Evolutionary conservation across 768 basidiomycete species (phyloP).

Genomic region (Kondoa malvinella): DNA sequence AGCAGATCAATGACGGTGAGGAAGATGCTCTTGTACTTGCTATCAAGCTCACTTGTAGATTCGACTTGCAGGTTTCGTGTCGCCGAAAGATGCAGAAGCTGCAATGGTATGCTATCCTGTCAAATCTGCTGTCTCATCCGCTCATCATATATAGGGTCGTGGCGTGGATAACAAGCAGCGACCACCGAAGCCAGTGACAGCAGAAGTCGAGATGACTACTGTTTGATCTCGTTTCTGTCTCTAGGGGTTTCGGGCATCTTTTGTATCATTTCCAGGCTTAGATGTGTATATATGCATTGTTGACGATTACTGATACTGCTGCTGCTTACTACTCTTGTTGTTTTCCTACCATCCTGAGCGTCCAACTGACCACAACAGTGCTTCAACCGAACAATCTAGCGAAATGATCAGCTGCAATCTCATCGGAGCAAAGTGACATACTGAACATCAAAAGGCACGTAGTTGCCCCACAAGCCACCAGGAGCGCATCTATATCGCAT

Average conservation of each 20-base stretch:
- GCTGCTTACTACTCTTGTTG: no score
- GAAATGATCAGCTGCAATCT: no score
- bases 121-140: background rate
- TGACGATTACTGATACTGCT: no score
- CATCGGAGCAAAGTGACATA: background rate
- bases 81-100: background rate
- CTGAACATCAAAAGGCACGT: background rate
- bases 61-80: background rate
- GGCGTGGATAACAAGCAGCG: slow-evolving; percentile 4
- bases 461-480: background rate
- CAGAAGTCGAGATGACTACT: slow-evolving; percentile 1
- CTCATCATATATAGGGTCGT: background rate
- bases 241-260: no score
- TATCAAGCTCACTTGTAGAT: background rate
- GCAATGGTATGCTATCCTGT: background rate
- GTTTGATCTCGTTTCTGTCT: background rate
- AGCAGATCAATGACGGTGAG: slow-evolving; percentile 17
- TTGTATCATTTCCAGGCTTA: no score
- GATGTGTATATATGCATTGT: no score
- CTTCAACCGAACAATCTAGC: no score
- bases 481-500: no score
- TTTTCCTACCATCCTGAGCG: no score
- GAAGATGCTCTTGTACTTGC: background rate
- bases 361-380: no score
- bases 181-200: background rate